phyloP scores from a whole-genome alignment of 2,329 filamentous ascomycete genomes.

The Knufia fluminis region DNA sequence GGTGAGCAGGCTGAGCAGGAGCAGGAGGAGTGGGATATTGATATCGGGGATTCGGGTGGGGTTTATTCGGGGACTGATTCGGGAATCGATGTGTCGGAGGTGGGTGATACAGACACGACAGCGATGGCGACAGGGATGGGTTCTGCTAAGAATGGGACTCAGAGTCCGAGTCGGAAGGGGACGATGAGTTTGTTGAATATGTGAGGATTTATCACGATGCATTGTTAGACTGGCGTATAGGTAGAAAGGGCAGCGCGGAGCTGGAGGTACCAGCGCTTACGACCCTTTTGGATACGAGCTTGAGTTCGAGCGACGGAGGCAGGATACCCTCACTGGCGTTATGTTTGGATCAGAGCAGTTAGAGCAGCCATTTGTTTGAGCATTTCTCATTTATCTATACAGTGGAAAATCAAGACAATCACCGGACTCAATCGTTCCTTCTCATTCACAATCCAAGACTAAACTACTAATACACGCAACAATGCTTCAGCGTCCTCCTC shows the following conservation, averaged over 20 bases:
- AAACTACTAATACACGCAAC: too few relatives aligned
- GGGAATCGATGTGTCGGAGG: constrained; percentile 53
- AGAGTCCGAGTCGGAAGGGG: constrained; percentile 52
- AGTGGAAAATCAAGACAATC: too few relatives aligned
- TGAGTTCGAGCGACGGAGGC: background rate
- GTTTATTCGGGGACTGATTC: constrained; percentile 33
- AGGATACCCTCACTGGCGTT: background rate
- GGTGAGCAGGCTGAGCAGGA: constrained; percentile 40
- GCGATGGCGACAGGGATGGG: constrained; percentile 13
- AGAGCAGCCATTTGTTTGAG: background rate
- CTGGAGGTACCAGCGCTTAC: too few relatives aligned
- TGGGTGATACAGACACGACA: constrained; percentile 37
- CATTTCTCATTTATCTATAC: background rate
- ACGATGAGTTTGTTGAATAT: constrained; percentile 66
- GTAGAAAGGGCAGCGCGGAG: too few relatives aligned
- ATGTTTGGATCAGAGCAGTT: background rate
- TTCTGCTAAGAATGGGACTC: constrained; percentile 44
- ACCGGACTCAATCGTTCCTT: too few relatives aligned
- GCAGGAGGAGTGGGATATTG: constrained; percentile 79
- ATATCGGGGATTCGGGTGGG: constrained; percentile 55
- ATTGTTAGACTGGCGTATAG: too few relatives aligned
- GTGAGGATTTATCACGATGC: constrained; percentile 32
- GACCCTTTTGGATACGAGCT: too few relatives aligned
- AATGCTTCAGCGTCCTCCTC: background rate
- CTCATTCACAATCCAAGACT: too few relatives aligned